Evolutionary conservation across 2,329 filamentous ascomycete species (phyloP).

Genomic region (Pleoardoris graminearum): DNA sequence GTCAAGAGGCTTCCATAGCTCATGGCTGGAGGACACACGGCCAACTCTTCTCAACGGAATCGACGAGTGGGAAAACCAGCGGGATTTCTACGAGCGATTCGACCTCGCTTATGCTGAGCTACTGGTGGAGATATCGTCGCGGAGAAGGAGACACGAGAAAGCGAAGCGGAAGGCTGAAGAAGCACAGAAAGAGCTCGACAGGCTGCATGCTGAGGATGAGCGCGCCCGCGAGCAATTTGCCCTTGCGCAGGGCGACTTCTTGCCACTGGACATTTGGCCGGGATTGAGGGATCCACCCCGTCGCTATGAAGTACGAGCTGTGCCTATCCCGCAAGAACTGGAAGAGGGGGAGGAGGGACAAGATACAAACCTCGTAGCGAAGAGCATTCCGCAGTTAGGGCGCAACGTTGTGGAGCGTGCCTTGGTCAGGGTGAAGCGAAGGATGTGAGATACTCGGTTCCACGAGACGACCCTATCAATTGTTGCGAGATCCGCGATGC

Average conservation of each 20-base stretch:
- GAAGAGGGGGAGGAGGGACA: constrained; percentile 18
- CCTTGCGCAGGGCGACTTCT: constrained; percentile 78
- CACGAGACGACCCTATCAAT: background rate
- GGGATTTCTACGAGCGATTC: constrained; percentile 86
- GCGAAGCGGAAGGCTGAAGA: constrained; percentile 76
- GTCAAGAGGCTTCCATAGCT: constrained; percentile 63
- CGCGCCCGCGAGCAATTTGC: constrained; percentile 76
- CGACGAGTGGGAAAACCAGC: constrained; percentile 74
- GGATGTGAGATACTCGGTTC: constrained; percentile 29
- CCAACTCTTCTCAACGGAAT: constrained; percentile 68
- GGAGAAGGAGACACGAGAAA: constrained; percentile 72
- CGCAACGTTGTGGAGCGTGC: constrained; percentile 42
- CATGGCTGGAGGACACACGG: constrained; percentile 73
- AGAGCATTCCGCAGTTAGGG: constrained; percentile 41
- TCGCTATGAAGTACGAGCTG: constrained; percentile 38
- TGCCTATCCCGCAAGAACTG: constrained; percentile 21
- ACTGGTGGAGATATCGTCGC: constrained; percentile 78
- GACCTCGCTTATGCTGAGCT: constrained; percentile 81
- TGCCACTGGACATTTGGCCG: constrained; percentile 87
- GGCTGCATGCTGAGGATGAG: constrained; percentile 72
- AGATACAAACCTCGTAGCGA: constrained; percentile 18
- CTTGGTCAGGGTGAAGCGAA: constrained; percentile 40
- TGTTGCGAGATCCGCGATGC: no score
- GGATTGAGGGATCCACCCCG: constrained; percentile 51
- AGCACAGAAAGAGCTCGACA: constrained; percentile 75